Conservation (phyloP, 495 filamentous ascomycete genomes). For the Cladorrhinum samala region DNA sequence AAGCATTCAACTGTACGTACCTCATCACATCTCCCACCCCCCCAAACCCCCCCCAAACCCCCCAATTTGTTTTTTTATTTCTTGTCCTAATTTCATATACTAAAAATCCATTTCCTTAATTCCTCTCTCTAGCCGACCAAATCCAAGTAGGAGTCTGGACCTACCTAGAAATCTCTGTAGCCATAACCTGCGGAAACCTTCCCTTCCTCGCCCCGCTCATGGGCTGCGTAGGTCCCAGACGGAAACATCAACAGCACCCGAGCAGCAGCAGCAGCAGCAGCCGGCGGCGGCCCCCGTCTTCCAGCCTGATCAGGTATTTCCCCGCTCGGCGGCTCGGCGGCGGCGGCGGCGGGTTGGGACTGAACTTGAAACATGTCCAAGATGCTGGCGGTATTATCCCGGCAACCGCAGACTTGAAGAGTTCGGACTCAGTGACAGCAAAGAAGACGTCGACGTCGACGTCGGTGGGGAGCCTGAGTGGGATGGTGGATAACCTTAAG, state of each 20-base stretch:
- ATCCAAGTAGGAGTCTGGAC: slow-evolving; percentile 15
- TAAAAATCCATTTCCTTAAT: too few species aligned
- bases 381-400: too few species aligned
- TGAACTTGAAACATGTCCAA: too few species aligned
- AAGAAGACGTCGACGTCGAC: background rate
- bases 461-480: background rate
- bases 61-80: too few species aligned
- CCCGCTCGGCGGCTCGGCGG: too few species aligned
- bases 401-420: too few species aligned
- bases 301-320: background rate
- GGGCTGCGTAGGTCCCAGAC: slow-evolving; percentile 7
- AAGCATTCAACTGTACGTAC: slow-evolving; percentile 9
- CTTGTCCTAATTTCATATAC: too few species aligned
- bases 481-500: background rate
- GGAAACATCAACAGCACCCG: background rate
- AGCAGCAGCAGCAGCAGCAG: background rate
- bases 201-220: slow-evolving; percentile 12
- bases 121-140: slow-evolving; percentile 2
- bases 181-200: slow-evolving; percentile 18
- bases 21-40: background rate
- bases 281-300: too few species aligned
- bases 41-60: too few species aligned
- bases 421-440: too few species aligned
- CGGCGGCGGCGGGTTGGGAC: too few species aligned
- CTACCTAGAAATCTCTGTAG: slow-evolving; percentile 17